Percentiles rank a stretch among this genome's conserved stretches.
These are phyloP conservation scores for Xylaria sp. DNA, from an alignment of 2,329 filamentous ascomycete species.

Conservation along the genomic window DNA sequence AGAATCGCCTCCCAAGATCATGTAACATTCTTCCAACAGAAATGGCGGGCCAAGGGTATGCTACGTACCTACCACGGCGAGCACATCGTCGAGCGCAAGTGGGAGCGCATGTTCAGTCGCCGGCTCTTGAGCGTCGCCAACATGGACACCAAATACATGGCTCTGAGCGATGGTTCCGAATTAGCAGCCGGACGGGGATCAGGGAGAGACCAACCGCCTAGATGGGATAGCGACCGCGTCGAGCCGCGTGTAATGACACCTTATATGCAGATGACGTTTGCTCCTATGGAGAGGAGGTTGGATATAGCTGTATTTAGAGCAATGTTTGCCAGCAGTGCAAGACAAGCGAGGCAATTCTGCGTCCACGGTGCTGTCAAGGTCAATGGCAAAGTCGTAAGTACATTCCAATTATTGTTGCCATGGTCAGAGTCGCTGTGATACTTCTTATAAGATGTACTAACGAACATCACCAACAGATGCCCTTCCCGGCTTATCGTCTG, in stretches of 20 bases:
- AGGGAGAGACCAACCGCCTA: slow-evolving; percentile 61
- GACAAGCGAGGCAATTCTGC: slow-evolving; percentile 94
- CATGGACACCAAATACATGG: slow-evolving; percentile 84
- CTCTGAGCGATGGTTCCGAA: slow-evolving; percentile 81
- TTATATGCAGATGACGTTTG: slow-evolving; percentile 96
- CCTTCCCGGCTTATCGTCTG: slow-evolving; percentile 88
- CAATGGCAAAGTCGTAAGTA: slow-evolving; percentile 88
- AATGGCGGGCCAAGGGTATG: slow-evolving; percentile 90
- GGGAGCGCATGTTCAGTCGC: slow-evolving; percentile 90
- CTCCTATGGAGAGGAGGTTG: slow-evolving; percentile 87
- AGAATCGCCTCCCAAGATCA: slow-evolving; percentile 51
- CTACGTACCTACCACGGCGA: slow-evolving; percentile 93
- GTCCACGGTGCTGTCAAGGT: slow-evolving; percentile 93
- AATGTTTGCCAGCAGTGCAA: slow-evolving; percentile 90
- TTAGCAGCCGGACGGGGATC: slow-evolving; percentile 85
- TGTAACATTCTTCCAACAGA: slow-evolving; percentile 94
- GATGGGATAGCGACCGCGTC: slow-evolving; percentile 2
- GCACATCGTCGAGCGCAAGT: slow-evolving; percentile 90
- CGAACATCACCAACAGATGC: slow-evolving; percentile 70
- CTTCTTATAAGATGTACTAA: slow-evolving; percentile 21
- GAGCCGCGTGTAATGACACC: slow-evolving; percentile 67
- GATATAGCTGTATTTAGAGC: slow-evolving; percentile 96
- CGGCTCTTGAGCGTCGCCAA: slow-evolving; percentile 84
- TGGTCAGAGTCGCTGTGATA: neutral
- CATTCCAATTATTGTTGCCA: neutral